phyloP scores from a whole-genome alignment of 768 basidiomycete genomes.

The Ramaria rubella region DNA sequence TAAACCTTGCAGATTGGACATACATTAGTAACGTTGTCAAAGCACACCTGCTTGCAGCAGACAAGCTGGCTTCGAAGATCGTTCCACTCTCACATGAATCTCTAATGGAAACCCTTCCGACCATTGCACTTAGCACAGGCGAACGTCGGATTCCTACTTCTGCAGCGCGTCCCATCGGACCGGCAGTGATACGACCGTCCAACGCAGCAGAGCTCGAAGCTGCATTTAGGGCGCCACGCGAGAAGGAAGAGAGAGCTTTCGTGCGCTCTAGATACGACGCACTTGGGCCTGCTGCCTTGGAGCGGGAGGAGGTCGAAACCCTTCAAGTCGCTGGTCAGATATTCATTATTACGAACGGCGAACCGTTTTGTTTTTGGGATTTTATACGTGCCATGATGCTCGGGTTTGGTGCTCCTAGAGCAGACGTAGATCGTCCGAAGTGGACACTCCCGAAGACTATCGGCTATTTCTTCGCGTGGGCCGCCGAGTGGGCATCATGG shows the following conservation, averaged over 20 bases:
- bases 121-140: slow-evolving; percentile 62
- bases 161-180: slow-evolving; percentile 75
- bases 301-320: slow-evolving; percentile 41
- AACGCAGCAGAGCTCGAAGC: slow-evolving; percentile 52
- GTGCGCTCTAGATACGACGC: slow-evolving; percentile 79
- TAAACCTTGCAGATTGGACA: slow-evolving; percentile 92
- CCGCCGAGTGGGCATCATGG: slow-evolving; percentile 69
- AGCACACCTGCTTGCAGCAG: slow-evolving; percentile 90
- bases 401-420: slow-evolving; percentile 39
- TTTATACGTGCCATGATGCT: slow-evolving; percentile 78
- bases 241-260: slow-evolving; percentile 42
- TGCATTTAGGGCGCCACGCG: slow-evolving; percentile 42
- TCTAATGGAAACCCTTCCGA: slow-evolving; percentile 47
- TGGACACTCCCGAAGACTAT: slow-evolving; percentile 53
- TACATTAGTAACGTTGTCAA: slow-evolving; percentile 94
- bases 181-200: slow-evolving; percentile 56
- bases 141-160: slow-evolving; percentile 68
- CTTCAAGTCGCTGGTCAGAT: slow-evolving; percentile 85
- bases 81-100: slow-evolving; percentile 30
- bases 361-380: slow-evolving; percentile 96
- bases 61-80: slow-evolving; percentile 52
- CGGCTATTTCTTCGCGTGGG: slow-evolving; percentile 64
- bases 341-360: slow-evolving; percentile 97
- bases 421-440: slow-evolving; percentile 45
- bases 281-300: slow-evolving; percentile 53